Evolutionary conservation across 169 alveolate species (phyloP), one percentile per base, ranked within the genome.

Genomic region (Babesia ovis): DNA sequence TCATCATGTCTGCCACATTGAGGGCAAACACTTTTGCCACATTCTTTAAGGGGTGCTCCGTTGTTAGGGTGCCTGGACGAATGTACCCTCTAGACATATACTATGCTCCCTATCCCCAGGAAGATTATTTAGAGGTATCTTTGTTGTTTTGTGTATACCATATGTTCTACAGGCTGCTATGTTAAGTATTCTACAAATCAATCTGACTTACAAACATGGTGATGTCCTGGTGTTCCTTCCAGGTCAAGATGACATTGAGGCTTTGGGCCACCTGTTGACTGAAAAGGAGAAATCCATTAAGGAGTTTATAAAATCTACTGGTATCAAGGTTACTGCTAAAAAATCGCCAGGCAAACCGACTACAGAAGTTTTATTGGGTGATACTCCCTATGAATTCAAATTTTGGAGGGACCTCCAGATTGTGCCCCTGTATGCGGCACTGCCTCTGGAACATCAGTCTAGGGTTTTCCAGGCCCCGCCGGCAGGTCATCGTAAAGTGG

Each of bases 171-270:
- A 75, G 81, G 87, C 87, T 3, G 87, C 87, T 6, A 45, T 79
- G 77, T 9, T 79, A 18, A 51, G 61, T 18, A 45, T 70, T 8
- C 43, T 79, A 0, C 74, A 69, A 35, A 70, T 79, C 22, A 79
- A 79, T 31, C 55, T 70, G 2, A 69, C 84, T 23, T 83, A 85
- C 8, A 58, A 76, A 43, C 86, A 90, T 29, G 98, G 98, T 9
- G 98, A 96, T 77, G 90, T 96, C n/a, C 79, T 96, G 11, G 98
- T 95, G 23, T 96, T 96, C 82, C 79, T 95, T 22, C 97, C 98
- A 5, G 99, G 98, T 0, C 97, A 95, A 69, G 98, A 97, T 73
- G 99, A 97, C 68, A 96, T 96, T 2, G 99, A 96, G 87, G 90
- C 92, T 57, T 74, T 91, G 43, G 88, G 87, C 73, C 75, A 76